A percentile compares a stretch with the other conserved stretches of the same genome.
Conservation (phyloP, 2,329 filamentous ascomycete species). For the Microdochium paspali region DNA sequence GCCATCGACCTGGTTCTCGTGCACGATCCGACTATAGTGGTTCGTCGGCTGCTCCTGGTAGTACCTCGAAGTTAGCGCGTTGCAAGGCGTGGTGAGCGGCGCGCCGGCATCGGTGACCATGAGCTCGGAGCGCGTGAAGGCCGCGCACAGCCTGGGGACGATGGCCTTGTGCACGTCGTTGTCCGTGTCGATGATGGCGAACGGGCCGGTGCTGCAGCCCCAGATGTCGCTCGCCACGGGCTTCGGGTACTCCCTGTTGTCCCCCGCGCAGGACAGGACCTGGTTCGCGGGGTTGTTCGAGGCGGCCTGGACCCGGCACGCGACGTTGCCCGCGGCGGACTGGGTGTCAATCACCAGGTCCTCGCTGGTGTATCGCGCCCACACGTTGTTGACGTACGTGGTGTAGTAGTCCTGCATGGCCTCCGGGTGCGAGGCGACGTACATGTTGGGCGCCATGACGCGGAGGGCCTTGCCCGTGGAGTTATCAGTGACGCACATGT, state of each 20-base stretch:
- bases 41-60: constrained; percentile 34
- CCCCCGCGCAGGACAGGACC: constrained; percentile 26
- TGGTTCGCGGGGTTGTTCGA: constrained; percentile 1
- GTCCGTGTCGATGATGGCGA: constrained; percentile 24
- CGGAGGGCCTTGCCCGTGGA: constrained; percentile 27
- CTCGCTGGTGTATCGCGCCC: constrained; percentile 26
- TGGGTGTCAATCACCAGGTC: constrained; percentile 35
- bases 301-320: constrained; percentile 25
- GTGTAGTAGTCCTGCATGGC: constrained; percentile 32
- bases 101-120: constrained; percentile 33
- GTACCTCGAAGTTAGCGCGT: constrained; percentile 20
- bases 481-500: constrained; percentile 29
- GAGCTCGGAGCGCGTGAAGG: constrained; percentile 37
- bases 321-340: constrained; percentile 24
- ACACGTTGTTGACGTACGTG: constrained; percentile 35
- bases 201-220: constrained; percentile 39
- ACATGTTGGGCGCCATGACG: constrained; percentile 33
- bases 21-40: constrained; percentile 53
- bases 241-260: constrained; percentile 31
- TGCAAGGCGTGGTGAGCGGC: constrained; percentile 33
- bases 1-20: constrained; percentile 48
- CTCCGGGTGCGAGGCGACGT: constrained; percentile 21
- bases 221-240: constrained; percentile 36
- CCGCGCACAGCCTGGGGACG: constrained; percentile 38
- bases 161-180: constrained; percentile 30